A percentile compares a stretch with the other conserved stretches of the same genome.
These are phyloP conservation scores for Epichloe sp. DNA, from an alignment of 2,329 filamentous ascomycete species.

Conservation along the genomic window DNA sequence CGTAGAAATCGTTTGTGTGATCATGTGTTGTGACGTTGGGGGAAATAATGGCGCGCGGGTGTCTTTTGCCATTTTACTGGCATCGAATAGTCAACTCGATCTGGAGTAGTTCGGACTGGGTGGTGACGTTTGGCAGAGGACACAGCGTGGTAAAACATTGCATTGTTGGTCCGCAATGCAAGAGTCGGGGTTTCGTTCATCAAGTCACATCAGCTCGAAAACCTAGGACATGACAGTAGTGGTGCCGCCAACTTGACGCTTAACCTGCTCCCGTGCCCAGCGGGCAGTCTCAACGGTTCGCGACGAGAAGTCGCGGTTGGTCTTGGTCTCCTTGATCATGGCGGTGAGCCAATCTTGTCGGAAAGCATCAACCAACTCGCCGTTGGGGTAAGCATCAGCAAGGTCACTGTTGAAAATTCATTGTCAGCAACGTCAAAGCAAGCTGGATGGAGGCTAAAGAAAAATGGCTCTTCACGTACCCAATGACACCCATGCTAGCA, in stretches of 20 bases:
- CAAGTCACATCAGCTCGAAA: conserved; percentile 18
- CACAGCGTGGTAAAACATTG: not conserved
- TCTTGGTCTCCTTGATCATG: conserved; percentile 85
- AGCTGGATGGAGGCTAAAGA: not conserved
- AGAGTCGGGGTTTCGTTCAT: not conserved
- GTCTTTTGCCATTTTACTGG: not conserved
- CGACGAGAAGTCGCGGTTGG: conserved; percentile 71
- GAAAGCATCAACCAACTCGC: conserved; percentile 74
- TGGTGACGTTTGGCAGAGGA: not conserved
- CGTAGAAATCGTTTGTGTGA: conserved; percentile 22
- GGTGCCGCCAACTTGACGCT: conserved; percentile 60
- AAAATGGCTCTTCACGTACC: conserved; percentile 42
- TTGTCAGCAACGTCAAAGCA: conserved; percentile 7
- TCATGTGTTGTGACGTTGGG: conserved; percentile 13
- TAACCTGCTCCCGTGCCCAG: conserved; percentile 96
- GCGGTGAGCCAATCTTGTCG: conserved; percentile 79
- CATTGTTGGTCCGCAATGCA: conserved; percentile 3
- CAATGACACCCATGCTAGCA: conserved; percentile 94
- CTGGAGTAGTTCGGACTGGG: not conserved
- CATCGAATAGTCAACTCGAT: not conserved
- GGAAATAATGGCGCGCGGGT: conserved; percentile 6
- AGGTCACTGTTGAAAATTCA: conserved; percentile 53
- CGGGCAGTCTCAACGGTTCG: conserved; percentile 90
- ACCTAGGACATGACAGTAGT: conserved; percentile 36
- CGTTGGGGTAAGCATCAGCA: conserved; percentile 83